A percentile compares a stretch with the other conserved stretches of the same genome.
These are phyloP conservation scores for Neofusicoccum sp. DNA, from an alignment of 2,329 filamentous ascomycete genomes.

Conservation along the genomic window DNA sequence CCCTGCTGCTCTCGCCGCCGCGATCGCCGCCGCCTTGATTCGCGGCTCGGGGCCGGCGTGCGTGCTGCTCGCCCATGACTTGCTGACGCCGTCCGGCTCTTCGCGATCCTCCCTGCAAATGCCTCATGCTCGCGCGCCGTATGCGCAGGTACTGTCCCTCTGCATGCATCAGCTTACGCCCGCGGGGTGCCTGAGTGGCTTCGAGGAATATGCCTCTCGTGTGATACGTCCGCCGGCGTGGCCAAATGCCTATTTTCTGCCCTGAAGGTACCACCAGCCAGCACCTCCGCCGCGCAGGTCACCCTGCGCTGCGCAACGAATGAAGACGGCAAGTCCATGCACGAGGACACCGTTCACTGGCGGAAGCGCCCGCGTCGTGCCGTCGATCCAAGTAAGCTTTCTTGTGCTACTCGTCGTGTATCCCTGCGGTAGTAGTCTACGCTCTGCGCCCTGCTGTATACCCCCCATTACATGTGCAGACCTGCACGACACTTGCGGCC, in stretches of 20 bases:
- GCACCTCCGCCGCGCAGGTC: background rate
- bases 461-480: background rate
- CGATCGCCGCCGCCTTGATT: conserved; percentile 3
- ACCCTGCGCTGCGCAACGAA: background rate
- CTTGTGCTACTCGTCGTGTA: conserved; percentile 5
- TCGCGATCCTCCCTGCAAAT: background rate
- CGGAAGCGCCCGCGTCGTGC: conserved; percentile 7
- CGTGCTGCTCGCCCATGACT: background rate
- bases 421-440: background rate
- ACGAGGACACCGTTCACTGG: conserved; percentile 1
- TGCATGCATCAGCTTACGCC: conserved; percentile 12
- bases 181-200: background rate
- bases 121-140: background rate
- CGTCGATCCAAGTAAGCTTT: conserved; percentile 14
- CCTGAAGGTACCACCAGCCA: background rate
- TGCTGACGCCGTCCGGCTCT: background rate
- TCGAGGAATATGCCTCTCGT: background rate
- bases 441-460: background rate
- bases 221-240: background rate
- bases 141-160: conserved; percentile 4
- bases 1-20: background rate
- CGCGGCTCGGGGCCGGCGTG: background rate
- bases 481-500: background rate
- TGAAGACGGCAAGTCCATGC: background rate
- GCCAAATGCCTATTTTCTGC: background rate